phyloP scores from a whole-genome alignment of 192 early-diverging fungal genomes.

The Coemansia sp. region DNA sequence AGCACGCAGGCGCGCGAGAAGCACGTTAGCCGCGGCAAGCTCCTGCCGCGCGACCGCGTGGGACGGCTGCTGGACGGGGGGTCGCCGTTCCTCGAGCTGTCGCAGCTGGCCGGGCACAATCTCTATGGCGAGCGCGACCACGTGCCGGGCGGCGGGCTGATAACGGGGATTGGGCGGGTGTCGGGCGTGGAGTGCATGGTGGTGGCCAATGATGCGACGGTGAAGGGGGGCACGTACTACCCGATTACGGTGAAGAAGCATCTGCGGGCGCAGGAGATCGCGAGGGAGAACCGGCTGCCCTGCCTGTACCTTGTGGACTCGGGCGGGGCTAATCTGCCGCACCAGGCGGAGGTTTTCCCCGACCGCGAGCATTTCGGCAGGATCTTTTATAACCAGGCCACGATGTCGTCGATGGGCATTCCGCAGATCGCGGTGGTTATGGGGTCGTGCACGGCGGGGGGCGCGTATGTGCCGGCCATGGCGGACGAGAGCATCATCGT shows the following conservation, averaged over 20 bases:
- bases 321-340: conserved; percentile 92
- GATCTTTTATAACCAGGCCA: conserved; percentile 94
- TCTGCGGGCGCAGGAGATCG: conserved; percentile 95
- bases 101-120: conserved; percentile 85
- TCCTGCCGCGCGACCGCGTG: conserved; percentile 84
- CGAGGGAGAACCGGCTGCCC: conserved; percentile 86
- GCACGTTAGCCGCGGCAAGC: conserved; percentile 81
- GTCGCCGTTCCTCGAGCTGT: conserved; percentile 92
- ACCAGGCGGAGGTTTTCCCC: conserved; percentile 94
- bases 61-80: conserved; percentile 46
- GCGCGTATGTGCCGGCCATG: conserved; percentile 98
- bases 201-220: conserved; percentile 96
- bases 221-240: conserved; percentile 98
- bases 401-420: conserved; percentile 74
- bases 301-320: conserved; percentile 96
- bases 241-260: conserved; percentile 97
- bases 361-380: conserved; percentile 91
- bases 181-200: conserved; percentile 93
- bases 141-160: conserved; percentile 80
- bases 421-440: conserved; percentile 97
- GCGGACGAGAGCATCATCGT: conserved; percentile 98
- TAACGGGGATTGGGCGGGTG: conserved; percentile 95
- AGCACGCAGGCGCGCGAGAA: conserved; percentile 77
- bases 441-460: conserved; percentile 95
- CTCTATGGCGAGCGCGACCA: conserved; percentile 85